Evolutionary conservation across 2,329 filamentous ascomycete species (phyloP).

Genomic region (Talaromyces pinophilus): DNA sequence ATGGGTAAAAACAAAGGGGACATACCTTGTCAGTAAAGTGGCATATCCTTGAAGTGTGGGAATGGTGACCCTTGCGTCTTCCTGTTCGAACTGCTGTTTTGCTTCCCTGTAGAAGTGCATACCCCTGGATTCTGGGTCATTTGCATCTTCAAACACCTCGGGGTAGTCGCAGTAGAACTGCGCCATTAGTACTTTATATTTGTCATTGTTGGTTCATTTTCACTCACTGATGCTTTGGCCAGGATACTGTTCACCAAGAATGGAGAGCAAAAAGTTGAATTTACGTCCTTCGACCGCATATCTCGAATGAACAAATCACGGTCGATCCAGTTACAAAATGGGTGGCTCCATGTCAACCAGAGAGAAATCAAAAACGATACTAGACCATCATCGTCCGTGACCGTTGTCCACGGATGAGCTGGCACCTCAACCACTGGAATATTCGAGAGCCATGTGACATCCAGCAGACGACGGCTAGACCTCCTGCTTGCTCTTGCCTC

Average conservation of each 20-base stretch:
- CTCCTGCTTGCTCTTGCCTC: constrained; percentile 9
- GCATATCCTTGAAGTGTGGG: constrained; percentile 36
- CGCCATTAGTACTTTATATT: not conserved
- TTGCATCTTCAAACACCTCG: constrained; percentile 28
- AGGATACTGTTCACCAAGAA: constrained; percentile 40
- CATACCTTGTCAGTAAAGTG: constrained; percentile 35
- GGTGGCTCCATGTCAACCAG: constrained; percentile 37
- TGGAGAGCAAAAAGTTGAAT: constrained; percentile 36
- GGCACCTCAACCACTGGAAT: constrained; percentile 21
- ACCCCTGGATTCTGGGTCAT: constrained; percentile 29
- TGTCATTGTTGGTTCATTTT: too few relatives aligned
- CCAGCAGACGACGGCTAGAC: constrained; percentile 21
- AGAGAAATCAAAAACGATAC: constrained; percentile 24
- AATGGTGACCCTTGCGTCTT: constrained; percentile 35
- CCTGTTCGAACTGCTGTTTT: constrained; percentile 33
- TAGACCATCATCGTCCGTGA: constrained; percentile 21
- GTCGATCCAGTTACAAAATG: constrained; percentile 37
- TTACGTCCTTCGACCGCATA: constrained; percentile 35
- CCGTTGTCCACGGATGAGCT: constrained; percentile 20
- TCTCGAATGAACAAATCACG: constrained; percentile 38
- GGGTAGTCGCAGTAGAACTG: constrained; percentile 35
- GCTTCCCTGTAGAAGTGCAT: constrained; percentile 40
- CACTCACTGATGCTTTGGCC: constrained; percentile 35
- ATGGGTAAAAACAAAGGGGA: constrained; percentile 3
- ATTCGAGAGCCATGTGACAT: constrained; percentile 22